A percentile compares a stretch with the other conserved stretches of the same genome.
phyloP scores from a whole-genome alignment of 176 grass and related monocot genomes.

The Paspalum vaginatum region DNA sequence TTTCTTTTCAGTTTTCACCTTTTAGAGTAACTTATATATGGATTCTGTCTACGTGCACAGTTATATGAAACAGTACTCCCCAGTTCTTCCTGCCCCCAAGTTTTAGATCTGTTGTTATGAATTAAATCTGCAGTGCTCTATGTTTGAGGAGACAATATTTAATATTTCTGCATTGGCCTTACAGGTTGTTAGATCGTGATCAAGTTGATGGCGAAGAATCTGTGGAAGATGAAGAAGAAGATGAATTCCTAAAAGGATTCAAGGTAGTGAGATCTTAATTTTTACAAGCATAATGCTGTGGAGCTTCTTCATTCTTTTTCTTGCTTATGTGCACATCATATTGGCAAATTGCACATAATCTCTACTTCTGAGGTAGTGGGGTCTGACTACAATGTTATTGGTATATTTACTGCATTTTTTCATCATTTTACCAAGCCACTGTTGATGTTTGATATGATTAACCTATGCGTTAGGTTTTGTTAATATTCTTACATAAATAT shows the following conservation, averaged over 20 bases:
- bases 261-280: conserved; percentile 61
- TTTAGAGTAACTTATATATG: not conserved
- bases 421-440: not conserved
- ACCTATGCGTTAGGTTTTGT: not conserved
- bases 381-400: not conserved
- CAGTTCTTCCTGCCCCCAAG: not conserved
- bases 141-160: conserved; percentile 16
- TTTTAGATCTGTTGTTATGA: conserved; percentile 27
- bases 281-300: conserved; percentile 4
- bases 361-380: not conserved
- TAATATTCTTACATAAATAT: not conserved
- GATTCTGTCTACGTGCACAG: conserved; percentile 8
- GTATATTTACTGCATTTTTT: not conserved
- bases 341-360: not conserved
- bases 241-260: conserved; percentile 97
- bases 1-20: not conserved
- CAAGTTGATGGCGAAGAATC: conserved; percentile 81
- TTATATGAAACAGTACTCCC: not conserved
- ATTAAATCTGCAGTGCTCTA: conserved; percentile 13
- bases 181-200: conserved; percentile 90
- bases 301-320: conserved; percentile 21
- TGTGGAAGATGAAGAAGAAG: conserved; percentile 86
- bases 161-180: conserved; percentile 34
- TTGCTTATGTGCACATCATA: not conserved
- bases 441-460: not conserved